phyloP scores from a whole-genome alignment of 176 grass and related monocot species.

The Microstegium vimineum region DNA sequence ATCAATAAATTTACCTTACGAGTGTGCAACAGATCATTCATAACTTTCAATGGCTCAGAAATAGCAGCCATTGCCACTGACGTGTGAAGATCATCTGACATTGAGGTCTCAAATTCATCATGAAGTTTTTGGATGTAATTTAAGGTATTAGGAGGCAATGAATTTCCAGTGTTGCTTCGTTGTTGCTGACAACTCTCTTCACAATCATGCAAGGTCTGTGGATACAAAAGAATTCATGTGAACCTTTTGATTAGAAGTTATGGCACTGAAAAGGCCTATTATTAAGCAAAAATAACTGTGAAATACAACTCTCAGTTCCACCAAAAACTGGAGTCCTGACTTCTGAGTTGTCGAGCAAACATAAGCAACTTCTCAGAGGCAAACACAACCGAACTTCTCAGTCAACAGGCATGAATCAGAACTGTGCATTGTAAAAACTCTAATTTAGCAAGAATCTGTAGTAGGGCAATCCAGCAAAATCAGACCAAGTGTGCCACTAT shows the following conservation, averaged over 20 bases:
- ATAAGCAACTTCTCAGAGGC: not conserved
- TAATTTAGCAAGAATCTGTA: conserved; percentile 4
- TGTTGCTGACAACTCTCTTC: conserved; percentile 52
- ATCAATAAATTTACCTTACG: conserved; percentile 58
- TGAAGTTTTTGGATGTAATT: conserved; percentile 63
- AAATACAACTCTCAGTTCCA: not conserved
- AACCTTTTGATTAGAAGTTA: not conserved
- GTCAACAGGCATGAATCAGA: conserved; percentile 19
- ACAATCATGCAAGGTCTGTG: conserved; percentile 71
- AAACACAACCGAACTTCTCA: not conserved
- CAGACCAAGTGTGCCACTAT: not conserved
- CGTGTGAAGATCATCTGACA: conserved; percentile 92
- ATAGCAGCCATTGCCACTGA: conserved; percentile 65
- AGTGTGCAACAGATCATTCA: conserved; percentile 86
- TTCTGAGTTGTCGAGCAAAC: not conserved
- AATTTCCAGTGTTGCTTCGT: conserved; percentile 21
- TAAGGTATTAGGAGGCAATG: conserved; percentile 51
- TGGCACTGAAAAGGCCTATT: not conserved
- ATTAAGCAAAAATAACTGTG: not conserved
- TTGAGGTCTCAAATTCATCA: conserved; percentile 61
- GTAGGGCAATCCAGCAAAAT: not conserved
- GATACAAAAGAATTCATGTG: conserved; percentile 17
- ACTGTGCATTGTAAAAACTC: not conserved
- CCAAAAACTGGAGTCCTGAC: not conserved
- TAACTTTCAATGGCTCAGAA: conserved; percentile 78